phyloP scores from a whole-genome alignment of 2,329 filamentous ascomycete species.

The Alternaria postmessia region DNA sequence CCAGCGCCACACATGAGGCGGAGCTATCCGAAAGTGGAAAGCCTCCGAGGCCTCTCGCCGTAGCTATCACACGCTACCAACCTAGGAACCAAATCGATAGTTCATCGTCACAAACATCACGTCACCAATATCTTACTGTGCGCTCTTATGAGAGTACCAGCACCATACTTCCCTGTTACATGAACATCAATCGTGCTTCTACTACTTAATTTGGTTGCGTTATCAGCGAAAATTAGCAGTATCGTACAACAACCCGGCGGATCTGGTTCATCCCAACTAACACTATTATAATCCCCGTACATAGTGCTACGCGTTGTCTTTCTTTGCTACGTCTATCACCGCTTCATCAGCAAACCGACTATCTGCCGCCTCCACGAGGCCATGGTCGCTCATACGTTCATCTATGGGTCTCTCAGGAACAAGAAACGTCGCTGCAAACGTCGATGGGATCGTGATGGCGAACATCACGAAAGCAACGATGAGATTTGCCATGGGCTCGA shows the following conservation, averaged over 20 bases:
- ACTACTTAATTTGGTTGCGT: no score
- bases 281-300: neutral
- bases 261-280: neutral
- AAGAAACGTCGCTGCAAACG: neutral
- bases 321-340: constrained; percentile 16
- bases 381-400: constrained; percentile 2
- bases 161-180: no score
- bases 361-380: neutral
- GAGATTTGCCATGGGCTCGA: constrained; percentile 59
- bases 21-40: constrained; percentile 19
- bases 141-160: neutral
- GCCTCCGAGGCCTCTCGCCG: constrained; percentile 13
- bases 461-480: constrained; percentile 61
- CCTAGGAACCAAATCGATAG: neutral
- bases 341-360: constrained; percentile 14
- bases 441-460: constrained; percentile 43
- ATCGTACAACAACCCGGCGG: neutral
- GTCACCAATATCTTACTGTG: neutral
- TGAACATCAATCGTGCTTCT: no score
- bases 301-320: neutral
- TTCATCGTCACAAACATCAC: neutral
- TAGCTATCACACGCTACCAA: neutral
- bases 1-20: constrained; percentile 20
- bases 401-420: neutral
- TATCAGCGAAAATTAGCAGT: no score